Base-by-base conservation (phyloP, 1,139 yeast genomes). In the Zygoascus sp. region DNA sequence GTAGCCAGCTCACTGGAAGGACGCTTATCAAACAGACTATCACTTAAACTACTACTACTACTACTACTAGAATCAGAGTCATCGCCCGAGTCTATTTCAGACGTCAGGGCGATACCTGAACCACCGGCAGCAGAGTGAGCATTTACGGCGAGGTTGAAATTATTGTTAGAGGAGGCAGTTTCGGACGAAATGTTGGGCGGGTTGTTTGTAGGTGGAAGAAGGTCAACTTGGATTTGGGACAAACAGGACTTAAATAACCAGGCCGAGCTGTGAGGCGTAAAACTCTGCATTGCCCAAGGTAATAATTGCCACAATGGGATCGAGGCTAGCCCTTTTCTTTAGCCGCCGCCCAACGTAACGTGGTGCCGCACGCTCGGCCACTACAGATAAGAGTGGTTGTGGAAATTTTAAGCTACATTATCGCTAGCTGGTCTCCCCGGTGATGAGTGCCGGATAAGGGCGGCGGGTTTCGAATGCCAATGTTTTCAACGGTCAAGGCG, bases 181-280 rank as follows among this genome's bases (percentile, higher is more conserved):
- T 38, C 45, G 46, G 39, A 40, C 38, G 52, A 45, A 49, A 49
- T 49, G 38, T 36, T 49, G 50, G 52, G 52, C 50, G 34, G 35
- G 16, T 34, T 32, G 20, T 13, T 35, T 37, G 13, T 40, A 13
- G n/a, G 32, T 2, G 19, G 9, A 20, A 23, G 17, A 38, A 19
- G 43, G 9, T 25, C n/a, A 25, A 25, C 7, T 10, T 3, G 7
- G 28, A 25, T 25, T 25, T 25, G 28, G 28, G 28, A 25, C 28
- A 25, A 25, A 25, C n/a, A 10, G n/a, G 28, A 25, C n/a, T 25
- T 25, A 25, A 25, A n/a, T 25, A 25, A n/a, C n/a, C n/a, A n/a
- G n/a, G n/a, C n/a, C n/a, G n/a, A n/a, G n/a, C n/a, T n/a, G n/a
- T n/a, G n/a, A n/a, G n/a, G n/a, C n/a, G n/a, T n/a, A n/a, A n/a